These are phyloP conservation scores for Leptographium radiaticola DNA, from an alignment of 2,329 filamentous ascomycete genomes.

Conservation along the genomic window DNA sequence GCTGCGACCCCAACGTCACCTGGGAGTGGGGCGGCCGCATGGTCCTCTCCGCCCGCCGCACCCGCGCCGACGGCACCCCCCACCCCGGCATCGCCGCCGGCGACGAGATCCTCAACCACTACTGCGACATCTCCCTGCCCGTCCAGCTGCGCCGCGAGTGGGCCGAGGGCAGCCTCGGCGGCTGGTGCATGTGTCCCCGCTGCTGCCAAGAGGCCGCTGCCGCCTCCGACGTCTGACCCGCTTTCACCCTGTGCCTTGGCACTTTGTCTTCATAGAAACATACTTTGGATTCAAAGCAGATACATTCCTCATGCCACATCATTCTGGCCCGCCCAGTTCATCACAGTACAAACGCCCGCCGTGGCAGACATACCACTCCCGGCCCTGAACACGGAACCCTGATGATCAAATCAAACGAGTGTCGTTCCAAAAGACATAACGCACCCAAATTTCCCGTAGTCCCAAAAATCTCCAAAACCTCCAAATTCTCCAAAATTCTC, in stretches of 20 bases:
- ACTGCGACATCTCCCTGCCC: conserved; percentile 71
- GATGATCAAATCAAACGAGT: no score
- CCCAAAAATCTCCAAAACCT: no score
- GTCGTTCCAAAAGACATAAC: not conserved
- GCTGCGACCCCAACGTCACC: conserved; percentile 84
- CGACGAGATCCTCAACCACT: conserved; percentile 85
- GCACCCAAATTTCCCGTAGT: no score
- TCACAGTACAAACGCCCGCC: not conserved
- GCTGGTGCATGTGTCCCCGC: conserved; percentile 73
- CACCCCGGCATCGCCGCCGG: conserved; percentile 53
- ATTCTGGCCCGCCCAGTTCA: no score
- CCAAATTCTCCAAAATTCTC: not conserved
- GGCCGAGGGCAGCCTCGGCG: conserved; percentile 77
- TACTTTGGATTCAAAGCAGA: no score
- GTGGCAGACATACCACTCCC: no score
- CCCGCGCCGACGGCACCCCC: conserved; percentile 35
- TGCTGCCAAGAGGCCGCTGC: conserved; percentile 57
- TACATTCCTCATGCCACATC: no score
- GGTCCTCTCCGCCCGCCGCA: conserved; percentile 50
- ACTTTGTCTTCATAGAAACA: not conserved
- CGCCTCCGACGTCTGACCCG: no score
- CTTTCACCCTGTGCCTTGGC: no score
- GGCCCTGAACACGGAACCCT: no score
- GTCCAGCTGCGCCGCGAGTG: conserved; percentile 78
- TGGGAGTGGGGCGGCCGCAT: conserved; percentile 88